These are phyloP conservation scores for Albatrellus ellisii DNA, from an alignment of 768 basidiomycete genomes.

Conservation along the genomic window DNA sequence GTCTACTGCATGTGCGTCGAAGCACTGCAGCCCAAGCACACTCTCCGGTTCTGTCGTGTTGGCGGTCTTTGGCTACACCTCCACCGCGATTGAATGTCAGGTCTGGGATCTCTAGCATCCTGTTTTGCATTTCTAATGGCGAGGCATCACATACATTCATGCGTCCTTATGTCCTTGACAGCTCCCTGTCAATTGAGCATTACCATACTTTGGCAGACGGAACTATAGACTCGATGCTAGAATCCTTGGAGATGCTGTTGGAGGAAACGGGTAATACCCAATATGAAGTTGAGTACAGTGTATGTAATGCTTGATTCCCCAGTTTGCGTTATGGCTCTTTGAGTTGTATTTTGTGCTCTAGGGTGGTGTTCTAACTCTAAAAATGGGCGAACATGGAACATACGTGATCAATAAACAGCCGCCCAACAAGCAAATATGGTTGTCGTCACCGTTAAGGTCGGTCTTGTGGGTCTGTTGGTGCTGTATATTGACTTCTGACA, in stretches of 20 bases:
- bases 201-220: constrained; percentile 66
- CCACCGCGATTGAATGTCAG: constrained; percentile 6
- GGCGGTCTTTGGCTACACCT: constrained; percentile 9
- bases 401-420: constrained; percentile 98
- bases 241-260: constrained; percentile 60
- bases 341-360: constrained; percentile 20
- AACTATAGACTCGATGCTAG: constrained; percentile 68
- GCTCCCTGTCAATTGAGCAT: constrained; percentile 41
- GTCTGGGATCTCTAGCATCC: constrained; percentile 1
- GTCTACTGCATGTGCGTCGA: background rate
- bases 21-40: background rate
- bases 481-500: background rate
- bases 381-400: constrained; percentile 62
- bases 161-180: constrained; percentile 12
- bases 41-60: background rate
- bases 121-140: background rate
- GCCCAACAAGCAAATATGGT: constrained; percentile 95
- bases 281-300: constrained; percentile 85
- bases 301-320: constrained; percentile 22
- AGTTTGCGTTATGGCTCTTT: background rate
- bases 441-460: constrained; percentile 80
- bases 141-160: background rate
- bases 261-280: constrained; percentile 39
- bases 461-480: constrained; percentile 6
- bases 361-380: constrained; percentile 86